These are phyloP conservation scores for Hemisphaericaspora subhashii DNA, from an alignment of 1,139 yeast species.

Conservation along the genomic window DNA sequence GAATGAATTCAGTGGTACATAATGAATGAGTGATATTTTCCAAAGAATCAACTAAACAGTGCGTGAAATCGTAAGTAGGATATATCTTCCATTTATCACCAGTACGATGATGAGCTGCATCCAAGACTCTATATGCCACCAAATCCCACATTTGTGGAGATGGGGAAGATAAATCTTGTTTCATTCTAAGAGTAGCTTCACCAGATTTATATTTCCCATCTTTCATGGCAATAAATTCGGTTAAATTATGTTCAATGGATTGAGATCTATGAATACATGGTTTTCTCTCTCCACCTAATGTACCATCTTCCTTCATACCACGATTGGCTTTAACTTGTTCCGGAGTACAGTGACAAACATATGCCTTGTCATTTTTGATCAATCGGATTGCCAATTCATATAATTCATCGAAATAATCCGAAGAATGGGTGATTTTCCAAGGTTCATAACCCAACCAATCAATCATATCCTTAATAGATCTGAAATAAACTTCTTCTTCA, in stretches of 20 bases:
- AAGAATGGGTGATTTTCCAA: constrained; percentile 91
- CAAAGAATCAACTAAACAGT: constrained; percentile 96
- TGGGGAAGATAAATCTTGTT: constrained; percentile 87
- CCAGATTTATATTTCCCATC: constrained; percentile 88
- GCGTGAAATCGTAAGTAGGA: constrained; percentile 98
- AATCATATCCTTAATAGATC: constrained; percentile 79
- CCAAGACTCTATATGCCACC: constrained; percentile 94
- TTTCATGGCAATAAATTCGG: constrained; percentile 85
- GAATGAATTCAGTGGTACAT: constrained; percentile 91
- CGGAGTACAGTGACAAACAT: constrained; percentile 90
- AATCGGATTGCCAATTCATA: constrained; percentile 85
- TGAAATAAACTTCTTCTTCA: constrained; percentile 89
- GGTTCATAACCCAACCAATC: constrained; percentile 94
- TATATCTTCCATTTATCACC: constrained; percentile 97
- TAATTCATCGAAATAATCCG: constrained; percentile 88
- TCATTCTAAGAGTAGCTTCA: constrained; percentile 94
- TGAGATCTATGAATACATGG: constrained; percentile 77
- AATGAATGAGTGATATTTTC: constrained; percentile 94
- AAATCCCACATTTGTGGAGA: constrained; percentile 99
- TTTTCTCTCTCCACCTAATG: constrained; percentile 87
- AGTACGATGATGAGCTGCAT: constrained; percentile 93
- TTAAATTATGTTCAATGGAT: constrained; percentile 70
- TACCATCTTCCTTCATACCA: constrained; percentile 88
- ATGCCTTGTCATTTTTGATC: constrained; percentile 69
- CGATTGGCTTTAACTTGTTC: constrained; percentile 89